Percentiles rank a stretch among this genome's conserved stretches.
Conservation (phyloP, 2,329 filamentous ascomycete genomes). For the Fusarium agapanthi region DNA sequence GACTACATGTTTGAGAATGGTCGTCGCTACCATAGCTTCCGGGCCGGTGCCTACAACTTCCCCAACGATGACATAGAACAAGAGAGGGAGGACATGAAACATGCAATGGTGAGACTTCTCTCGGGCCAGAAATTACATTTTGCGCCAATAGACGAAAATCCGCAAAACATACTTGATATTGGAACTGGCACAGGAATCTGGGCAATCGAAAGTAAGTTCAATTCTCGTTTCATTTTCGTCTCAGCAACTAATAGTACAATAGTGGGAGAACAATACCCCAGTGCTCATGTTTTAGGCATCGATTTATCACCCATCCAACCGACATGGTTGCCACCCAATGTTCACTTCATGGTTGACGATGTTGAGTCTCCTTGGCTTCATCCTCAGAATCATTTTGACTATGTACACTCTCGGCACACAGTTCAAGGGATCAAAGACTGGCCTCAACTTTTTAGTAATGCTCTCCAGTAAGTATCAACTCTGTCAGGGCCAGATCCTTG, state of each 20-base stretch:
- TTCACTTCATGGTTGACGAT: conserved; percentile 66
- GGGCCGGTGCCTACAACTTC: conserved; percentile 64
- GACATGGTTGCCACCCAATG: conserved; percentile 63
- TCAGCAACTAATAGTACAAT: conserved; percentile 10
- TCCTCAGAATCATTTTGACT: conserved; percentile 64
- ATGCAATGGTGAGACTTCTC: conserved; percentile 60
- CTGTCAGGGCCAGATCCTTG: background rate
- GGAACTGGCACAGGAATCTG: conserved; percentile 68
- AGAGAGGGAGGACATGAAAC: conserved; percentile 66
- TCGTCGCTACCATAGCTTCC: conserved; percentile 65
- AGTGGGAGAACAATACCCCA: conserved; percentile 59
- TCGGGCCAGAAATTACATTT: conserved; percentile 60
- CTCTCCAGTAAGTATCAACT: conserved; percentile 29
- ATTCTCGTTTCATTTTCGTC: background rate
- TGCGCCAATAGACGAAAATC: conserved; percentile 57
- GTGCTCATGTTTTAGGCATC: conserved; percentile 54
- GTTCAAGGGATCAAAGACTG: conserved; percentile 66
- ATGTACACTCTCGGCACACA: conserved; percentile 67
- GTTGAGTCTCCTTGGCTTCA: conserved; percentile 66
- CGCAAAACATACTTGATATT: conserved; percentile 63
- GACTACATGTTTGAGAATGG: conserved; percentile 66
- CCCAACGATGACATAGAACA: conserved; percentile 69
- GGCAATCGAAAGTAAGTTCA: conserved; percentile 61
- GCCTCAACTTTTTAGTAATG: conserved; percentile 55
- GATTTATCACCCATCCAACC: conserved; percentile 61